A percentile compares a stretch with the other conserved stretches of the same genome.
These are phyloP conservation scores for Rutstroemia sydowiana DNA, from an alignment of 2,329 filamentous ascomycete genomes.

Conservation along the genomic window DNA sequence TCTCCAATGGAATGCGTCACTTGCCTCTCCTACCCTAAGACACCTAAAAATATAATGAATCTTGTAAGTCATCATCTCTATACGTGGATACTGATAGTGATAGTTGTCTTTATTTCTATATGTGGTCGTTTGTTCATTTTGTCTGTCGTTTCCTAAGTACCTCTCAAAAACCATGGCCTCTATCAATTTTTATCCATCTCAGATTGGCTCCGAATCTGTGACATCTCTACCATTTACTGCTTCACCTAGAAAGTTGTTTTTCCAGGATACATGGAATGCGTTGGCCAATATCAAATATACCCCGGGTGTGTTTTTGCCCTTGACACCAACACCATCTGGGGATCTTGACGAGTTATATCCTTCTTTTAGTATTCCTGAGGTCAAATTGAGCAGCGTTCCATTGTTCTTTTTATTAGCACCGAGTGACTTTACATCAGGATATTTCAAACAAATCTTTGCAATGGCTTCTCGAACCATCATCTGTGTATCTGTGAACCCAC, in stretches of 20 bases:
- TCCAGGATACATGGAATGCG: neutral
- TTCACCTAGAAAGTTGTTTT: conserved; percentile 12
- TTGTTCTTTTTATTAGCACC: neutral
- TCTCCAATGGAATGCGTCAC: too few relatives aligned
- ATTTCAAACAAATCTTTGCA: conserved; percentile 59
- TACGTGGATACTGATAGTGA: too few relatives aligned
- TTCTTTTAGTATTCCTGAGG: conserved; percentile 51
- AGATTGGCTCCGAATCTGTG: conserved; percentile 46
- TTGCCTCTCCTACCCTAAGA: too few relatives aligned
- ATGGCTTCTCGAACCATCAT: conserved; percentile 66
- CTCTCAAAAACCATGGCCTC: neutral
- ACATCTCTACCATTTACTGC: conserved; percentile 13
- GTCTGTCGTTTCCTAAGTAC: neutral
- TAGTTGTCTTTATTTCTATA: neutral
- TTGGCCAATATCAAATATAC: conserved; percentile 33
- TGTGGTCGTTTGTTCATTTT: neutral
- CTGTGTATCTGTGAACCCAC: conserved; percentile 66
- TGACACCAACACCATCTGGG: neutral
- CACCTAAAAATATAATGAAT: too few relatives aligned
- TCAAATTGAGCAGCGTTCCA: neutral
- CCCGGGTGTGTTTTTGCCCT: neutral
- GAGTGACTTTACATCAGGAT: conserved; percentile 46
- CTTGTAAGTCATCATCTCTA: too few relatives aligned
- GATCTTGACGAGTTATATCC: conserved; percentile 53
- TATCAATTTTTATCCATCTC: conserved; percentile 47